Conservation (phyloP, 2,329 filamentous ascomycete genomes). For the Talaromyces piceae region DNA sequence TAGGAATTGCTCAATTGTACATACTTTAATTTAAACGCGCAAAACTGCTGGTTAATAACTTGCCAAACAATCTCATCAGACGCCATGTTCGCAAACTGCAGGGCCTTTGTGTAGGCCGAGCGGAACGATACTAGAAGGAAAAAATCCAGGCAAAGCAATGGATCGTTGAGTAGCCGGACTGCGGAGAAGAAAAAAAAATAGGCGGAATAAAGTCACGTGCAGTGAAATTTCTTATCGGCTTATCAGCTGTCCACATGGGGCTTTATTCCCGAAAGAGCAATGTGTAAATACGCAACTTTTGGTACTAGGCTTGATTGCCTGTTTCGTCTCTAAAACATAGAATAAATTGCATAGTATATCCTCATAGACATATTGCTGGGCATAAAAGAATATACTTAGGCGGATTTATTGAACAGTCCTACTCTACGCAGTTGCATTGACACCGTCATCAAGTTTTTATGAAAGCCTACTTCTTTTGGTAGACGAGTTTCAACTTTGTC, state of each 20-base stretch:
- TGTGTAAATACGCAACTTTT: neutral
- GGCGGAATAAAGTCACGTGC: constrained; percentile 11
- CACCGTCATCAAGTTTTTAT: no score
- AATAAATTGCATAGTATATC: constrained; percentile 12
- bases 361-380: neutral
- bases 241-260: neutral
- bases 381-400: neutral
- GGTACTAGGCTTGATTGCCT: no score
- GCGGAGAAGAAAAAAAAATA: constrained; percentile 8
- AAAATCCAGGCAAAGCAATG: neutral
- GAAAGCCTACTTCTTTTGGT: no score
- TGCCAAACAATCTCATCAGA: constrained; percentile 98
- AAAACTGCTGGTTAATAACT: constrained; percentile 92
- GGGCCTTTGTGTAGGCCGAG: constrained; percentile 13
- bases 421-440: no score
- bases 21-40: constrained; percentile 88
- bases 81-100: constrained; percentile 25
- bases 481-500: no score
- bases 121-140: no score
- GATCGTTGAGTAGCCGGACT: neutral
- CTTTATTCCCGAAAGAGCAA: constrained; percentile 5
- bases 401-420: no score
- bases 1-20: constrained; percentile 20
- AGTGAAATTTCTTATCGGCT: constrained; percentile 15
- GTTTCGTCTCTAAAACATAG: no score